Percentiles rank a stretch among this genome's conserved stretches.
These are phyloP conservation scores for Plectosphaerella sp. DNA, from an alignment of 2,329 filamentous ascomycete species.

Conservation along the genomic window DNA sequence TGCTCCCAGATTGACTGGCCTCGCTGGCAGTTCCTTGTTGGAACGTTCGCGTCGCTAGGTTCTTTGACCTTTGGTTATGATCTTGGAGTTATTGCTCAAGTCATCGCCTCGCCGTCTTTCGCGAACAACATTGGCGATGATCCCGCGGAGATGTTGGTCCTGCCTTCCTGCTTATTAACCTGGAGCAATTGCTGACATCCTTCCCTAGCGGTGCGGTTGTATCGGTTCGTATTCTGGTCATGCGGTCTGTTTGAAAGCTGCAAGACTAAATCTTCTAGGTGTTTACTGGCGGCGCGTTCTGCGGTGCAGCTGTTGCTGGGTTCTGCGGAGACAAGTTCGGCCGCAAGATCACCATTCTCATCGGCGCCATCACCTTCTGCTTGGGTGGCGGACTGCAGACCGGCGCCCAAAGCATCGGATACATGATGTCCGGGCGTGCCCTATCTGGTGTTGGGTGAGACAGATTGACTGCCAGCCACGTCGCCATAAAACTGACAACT, in stretches of 20 bases:
- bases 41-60: conserved; percentile 51
- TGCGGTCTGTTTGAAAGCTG: too few species aligned
- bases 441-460: conserved; percentile 56
- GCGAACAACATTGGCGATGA: conserved; percentile 28
- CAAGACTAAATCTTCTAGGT: conserved; percentile 32
- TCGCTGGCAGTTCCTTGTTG: conserved; percentile 42
- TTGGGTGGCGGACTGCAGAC: conserved; percentile 72
- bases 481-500: not conserved
- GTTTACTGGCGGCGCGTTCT: conserved; percentile 74
- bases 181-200: not conserved
- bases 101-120: conserved; percentile 45
- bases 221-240: not conserved
- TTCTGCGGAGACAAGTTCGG: conserved; percentile 60
- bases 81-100: conserved; percentile 47
- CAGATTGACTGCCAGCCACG: not conserved
- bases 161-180: not conserved
- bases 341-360: conserved; percentile 65
- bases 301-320: conserved; percentile 63
- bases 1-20: not conserved
- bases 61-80: conserved; percentile 53
- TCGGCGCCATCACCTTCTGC: conserved; percentile 67
- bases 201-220: conserved; percentile 61
- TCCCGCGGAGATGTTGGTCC: not conserved
- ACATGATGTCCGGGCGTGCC: conserved; percentile 65
- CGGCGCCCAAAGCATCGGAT: conserved; percentile 52